Percentiles rank a stretch among this genome's conserved stretches.
Evolutionary conservation across 169 alveolate genomes (phyloP).

Genomic region (Blepharisma undulans): DNA sequence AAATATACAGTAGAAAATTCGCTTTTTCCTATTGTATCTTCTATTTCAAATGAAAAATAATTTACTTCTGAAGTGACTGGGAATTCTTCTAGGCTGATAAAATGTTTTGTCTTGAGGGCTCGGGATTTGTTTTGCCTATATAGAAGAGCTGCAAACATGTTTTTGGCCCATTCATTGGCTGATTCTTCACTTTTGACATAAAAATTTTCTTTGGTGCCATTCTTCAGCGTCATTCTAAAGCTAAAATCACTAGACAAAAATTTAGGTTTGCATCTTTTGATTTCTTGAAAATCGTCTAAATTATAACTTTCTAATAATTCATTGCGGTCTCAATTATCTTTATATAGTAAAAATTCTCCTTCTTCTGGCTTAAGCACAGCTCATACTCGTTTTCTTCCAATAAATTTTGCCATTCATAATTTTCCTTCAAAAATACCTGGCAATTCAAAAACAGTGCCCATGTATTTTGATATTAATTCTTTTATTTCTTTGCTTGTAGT

Average conservation of each 20-base stretch:
- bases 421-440: slow-evolving; percentile 23
- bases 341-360: background rate
- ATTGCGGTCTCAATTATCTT: background rate
- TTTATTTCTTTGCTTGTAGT: background rate
- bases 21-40: slow-evolving; percentile 29
- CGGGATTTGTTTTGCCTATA: background rate
- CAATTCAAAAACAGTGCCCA: slow-evolving; percentile 11
- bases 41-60: slow-evolving; percentile 50
- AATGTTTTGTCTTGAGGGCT: background rate
- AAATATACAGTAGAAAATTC: background rate
- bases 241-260: background rate
- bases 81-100: background rate
- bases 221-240: background rate
- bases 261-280: background rate
- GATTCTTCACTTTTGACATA: background rate
- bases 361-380: slow-evolving; percentile 11
- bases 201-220: background rate
- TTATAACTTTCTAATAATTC: background rate
- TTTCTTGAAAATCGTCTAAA: background rate
- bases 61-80: slow-evolving; percentile 18
- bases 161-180: background rate
- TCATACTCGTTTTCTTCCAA: background rate
- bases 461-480: slow-evolving; percentile 1
- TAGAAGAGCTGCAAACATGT: background rate
- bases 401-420: background rate